Conservation (phyloP, 2,329 filamentous ascomycete species). For the Cercospora sojina region DNA sequence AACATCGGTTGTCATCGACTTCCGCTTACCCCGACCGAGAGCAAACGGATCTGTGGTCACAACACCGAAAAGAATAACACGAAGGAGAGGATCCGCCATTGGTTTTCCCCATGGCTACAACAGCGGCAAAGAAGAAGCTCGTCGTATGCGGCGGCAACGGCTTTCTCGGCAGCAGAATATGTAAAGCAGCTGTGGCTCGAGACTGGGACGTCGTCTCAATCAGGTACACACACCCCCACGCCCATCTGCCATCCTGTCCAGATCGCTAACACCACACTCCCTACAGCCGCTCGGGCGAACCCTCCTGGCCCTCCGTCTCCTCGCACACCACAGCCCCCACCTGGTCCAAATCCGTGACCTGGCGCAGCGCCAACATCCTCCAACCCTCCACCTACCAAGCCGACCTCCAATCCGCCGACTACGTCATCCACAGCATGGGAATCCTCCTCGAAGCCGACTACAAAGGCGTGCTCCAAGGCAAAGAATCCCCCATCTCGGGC, state of each 20-base stretch:
- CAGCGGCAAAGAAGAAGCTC: constrained; percentile 63
- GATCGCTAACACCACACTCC: background rate
- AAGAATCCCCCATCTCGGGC: constrained; percentile 76
- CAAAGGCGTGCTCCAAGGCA: constrained; percentile 83
- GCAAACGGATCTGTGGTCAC: background rate
- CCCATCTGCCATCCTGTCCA: background rate
- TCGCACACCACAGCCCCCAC: constrained; percentile 66
- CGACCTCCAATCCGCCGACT: constrained; percentile 73
- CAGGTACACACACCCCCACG: constrained; percentile 57
- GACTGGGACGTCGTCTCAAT: constrained; percentile 93
- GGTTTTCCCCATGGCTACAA: constrained; percentile 19
- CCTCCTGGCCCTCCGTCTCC: constrained; percentile 79
- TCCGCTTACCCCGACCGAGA: background rate
- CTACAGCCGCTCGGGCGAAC: constrained; percentile 80
- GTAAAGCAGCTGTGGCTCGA: constrained; percentile 78
- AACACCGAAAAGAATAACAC: background rate
- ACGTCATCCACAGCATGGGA: constrained; percentile 91
- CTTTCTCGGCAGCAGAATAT: constrained; percentile 82
- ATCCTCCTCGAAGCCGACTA: constrained; percentile 97
- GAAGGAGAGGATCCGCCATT: background rate
- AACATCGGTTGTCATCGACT: background rate
- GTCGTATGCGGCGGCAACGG: constrained; percentile 93
- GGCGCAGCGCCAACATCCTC: constrained; percentile 87
- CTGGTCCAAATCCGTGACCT: constrained; percentile 80
- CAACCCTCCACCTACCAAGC: constrained; percentile 75